Percentiles rank a stretch among this genome's conserved stretches.
phyloP scores from a whole-genome alignment of 768 basidiomycete genomes.

The Termitomyces sp. region DNA sequence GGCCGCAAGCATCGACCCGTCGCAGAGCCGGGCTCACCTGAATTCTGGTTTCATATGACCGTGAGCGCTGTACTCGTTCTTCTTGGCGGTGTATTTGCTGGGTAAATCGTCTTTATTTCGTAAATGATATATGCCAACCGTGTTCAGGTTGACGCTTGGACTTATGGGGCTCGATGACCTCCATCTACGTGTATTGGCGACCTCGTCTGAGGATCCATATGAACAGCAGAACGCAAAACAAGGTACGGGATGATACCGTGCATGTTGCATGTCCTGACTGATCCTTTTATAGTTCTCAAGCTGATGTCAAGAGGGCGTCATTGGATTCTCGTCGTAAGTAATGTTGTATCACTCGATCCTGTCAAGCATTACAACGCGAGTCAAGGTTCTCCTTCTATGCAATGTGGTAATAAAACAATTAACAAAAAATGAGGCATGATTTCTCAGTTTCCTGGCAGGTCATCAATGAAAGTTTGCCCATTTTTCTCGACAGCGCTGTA shows the following conservation, averaged over 20 bases:
- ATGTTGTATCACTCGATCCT: neutral
- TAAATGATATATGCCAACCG: neutral
- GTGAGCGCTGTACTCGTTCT: slow-evolving; percentile 70
- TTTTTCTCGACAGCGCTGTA: slow-evolving; percentile 75
- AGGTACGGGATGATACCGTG: slow-evolving; percentile 33
- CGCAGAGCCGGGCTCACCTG: slow-evolving; percentile 42
- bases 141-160: slow-evolving; percentile 73
- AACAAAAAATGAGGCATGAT: neutral
- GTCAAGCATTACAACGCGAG: neutral
- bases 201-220: slow-evolving; percentile 67
- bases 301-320: slow-evolving; percentile 67
- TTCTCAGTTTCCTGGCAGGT: slow-evolving; percentile 40
- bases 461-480: slow-evolving; percentile 78
- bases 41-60: slow-evolving; percentile 71
- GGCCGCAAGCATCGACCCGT: slow-evolving; percentile 7
- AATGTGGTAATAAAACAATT: slow-evolving; percentile 62
- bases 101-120: slow-evolving; percentile 40
- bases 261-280: neutral
- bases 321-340: slow-evolving; percentile 87
- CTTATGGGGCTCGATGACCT: slow-evolving; percentile 93
- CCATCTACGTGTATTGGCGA: slow-evolving; percentile 79
- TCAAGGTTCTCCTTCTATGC: slow-evolving; percentile 74
- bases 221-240: slow-evolving; percentile 69
- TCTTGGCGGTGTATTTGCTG: slow-evolving; percentile 87
- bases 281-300: slow-evolving; percentile 34